Evolutionary conservation across 2,329 filamentous ascomycete genomes (phyloP), one percentile per base, ranked within the genome.

Genomic region (Fusarium sp.): DNA sequence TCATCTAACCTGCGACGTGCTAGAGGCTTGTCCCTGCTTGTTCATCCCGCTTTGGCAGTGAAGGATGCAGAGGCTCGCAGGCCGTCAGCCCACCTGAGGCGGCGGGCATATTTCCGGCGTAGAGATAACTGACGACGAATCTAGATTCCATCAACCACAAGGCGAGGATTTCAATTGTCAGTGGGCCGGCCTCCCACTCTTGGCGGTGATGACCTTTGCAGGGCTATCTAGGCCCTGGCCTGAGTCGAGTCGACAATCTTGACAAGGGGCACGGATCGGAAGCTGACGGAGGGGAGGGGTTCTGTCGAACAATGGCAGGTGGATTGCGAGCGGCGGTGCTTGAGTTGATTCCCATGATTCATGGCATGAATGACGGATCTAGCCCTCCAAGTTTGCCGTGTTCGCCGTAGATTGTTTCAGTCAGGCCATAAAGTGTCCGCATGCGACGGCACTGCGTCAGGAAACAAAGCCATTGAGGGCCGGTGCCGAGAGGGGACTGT

Each of bases 61-160:
- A 47, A 67, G 62, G 63, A 63, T 68, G 42, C 54, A 69, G 69
- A 64, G 58, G 63, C 38, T 63, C 50, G 58, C 50, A 40, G 63
- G 54, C 54, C 52, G 65, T 66, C 65, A 59, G 57, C 47, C 62
- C 70, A 72, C 52, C 29, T 59, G 63, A 38, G 57, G 59, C 35
- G 57, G 66, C 60, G 58, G 68, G 38, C 29, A 45, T 66, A 61
- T 64, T 73, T 59, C 76, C 73, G 69, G 68, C 38, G 59, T 70
- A 54, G 66, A 66, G 58, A 63, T 70, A 73, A 74, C 65, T 72
- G 68, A 74, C 59, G 75, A 77, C 25, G 74, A 76, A 77, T 66
- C 58, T 59, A 64, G 74, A 71, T 78, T 78, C 77, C 77, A 77
- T 78, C 77, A 78, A 78, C 75, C 77, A 79, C 71, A 78, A 70